Evolutionary conservation across 371 early-diverging fungal genomes (phyloP).

Genomic region (Mortierella sp.): DNA sequence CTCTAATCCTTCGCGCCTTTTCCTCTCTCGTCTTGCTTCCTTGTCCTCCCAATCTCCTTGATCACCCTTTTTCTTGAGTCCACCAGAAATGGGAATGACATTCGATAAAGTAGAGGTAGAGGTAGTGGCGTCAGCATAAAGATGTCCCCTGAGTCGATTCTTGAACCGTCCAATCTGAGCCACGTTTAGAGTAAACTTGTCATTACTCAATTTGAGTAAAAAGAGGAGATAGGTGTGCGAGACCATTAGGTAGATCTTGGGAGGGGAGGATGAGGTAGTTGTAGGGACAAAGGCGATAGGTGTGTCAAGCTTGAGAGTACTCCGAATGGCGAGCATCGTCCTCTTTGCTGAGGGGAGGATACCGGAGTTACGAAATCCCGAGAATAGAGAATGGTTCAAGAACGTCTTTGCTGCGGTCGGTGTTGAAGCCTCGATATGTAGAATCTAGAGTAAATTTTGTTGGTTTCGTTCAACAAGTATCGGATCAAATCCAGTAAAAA

Average conservation of each 20-base stretch:
- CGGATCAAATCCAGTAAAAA: not conserved
- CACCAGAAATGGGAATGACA: not conserved
- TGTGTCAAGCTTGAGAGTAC: slow-evolving; percentile 68
- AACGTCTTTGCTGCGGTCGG: slow-evolving; percentile 63
- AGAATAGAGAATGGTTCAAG: slow-evolving; percentile 60
- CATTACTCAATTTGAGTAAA: slow-evolving; percentile 60
- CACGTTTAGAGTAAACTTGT: slow-evolving; percentile 63
- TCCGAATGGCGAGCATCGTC: slow-evolving; percentile 71
- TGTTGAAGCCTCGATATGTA: slow-evolving; percentile 70
- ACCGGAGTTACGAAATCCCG: slow-evolving; percentile 73
- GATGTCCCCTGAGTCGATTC: slow-evolving; percentile 46
- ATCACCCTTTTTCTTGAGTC: slow-evolving; percentile 19
- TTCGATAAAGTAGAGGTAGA: not conserved
- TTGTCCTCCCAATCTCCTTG: slow-evolving; percentile 61
- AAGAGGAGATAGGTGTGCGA: slow-evolving; percentile 57
- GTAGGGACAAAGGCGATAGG: slow-evolving; percentile 66
- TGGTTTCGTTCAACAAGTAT: too few species aligned
- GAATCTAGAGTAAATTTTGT: slow-evolving; percentile 56
- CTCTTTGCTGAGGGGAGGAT: slow-evolving; percentile 66
- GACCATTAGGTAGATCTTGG: slow-evolving; percentile 59
- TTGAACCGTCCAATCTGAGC: slow-evolving; percentile 63
- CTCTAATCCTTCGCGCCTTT: slow-evolving; percentile 60
- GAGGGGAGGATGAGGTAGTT: slow-evolving; percentile 6
- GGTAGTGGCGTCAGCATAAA: slow-evolving; percentile 10
- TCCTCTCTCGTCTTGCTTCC: slow-evolving; percentile 67